Conservation (phyloP, 208 protist genomes). For the Acanthamoeba royreba region DNA sequence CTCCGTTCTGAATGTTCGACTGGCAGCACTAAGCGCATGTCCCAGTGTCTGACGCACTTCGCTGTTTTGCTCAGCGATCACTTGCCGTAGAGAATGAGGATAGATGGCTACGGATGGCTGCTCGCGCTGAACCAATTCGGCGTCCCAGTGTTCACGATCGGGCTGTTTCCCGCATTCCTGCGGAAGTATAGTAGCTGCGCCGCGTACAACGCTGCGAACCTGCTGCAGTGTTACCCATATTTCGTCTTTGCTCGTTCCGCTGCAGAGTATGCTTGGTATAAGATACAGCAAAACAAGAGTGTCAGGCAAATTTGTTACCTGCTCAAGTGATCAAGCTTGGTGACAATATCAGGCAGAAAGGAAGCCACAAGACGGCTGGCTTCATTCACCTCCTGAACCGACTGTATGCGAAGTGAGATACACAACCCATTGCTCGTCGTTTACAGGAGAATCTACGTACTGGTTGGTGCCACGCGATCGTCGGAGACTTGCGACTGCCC, state of each 20-base stretch:
- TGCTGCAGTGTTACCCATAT: background rate
- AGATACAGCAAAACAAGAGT: background rate
- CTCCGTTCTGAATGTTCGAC: background rate
- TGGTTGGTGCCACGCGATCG: no score
- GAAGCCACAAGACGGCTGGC: background rate
- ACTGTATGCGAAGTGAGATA: no score
- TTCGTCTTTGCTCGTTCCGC: background rate
- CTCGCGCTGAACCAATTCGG: background rate
- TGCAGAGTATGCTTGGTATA: background rate
- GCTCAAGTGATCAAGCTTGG: background rate
- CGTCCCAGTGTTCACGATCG: background rate
- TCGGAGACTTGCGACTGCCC: no score
- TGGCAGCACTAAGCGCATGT: background rate
- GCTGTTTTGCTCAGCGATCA: background rate
- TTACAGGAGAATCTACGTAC: no score
- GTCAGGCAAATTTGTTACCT: background rate
- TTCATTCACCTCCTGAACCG: background rate
- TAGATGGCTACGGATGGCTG: background rate
- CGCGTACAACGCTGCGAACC: background rate
- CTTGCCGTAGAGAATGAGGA: background rate
- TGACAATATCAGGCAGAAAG: background rate
- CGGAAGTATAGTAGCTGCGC: background rate
- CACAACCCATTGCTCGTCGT: no score
- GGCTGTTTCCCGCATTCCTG: background rate
- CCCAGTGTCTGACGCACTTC: background rate